Evolutionary conservation across 2,329 filamentous ascomycete species (phyloP), one percentile per base, ranked within the genome.

Genomic region (Clathrospora elynae): DNA sequence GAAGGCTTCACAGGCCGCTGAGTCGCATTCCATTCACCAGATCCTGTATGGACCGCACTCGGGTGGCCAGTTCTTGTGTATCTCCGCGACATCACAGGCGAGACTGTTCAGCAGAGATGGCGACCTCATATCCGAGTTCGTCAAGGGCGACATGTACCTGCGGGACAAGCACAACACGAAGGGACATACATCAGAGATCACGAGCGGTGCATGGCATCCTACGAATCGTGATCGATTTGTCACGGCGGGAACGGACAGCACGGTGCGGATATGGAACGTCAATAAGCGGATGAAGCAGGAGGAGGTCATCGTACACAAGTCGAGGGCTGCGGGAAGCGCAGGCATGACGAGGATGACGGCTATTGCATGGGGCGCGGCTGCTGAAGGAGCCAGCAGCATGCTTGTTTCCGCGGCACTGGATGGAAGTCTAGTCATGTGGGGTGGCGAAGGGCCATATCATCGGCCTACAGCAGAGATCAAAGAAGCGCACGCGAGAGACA

Each of bases 131-230:
- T 86, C 86, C 1, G 90, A 96, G 64, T 97, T 96, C 55, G 86
- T 90, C 57, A 99, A 99, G 73, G 93, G 93, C 31, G 93, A 99
- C 67, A 97, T 97, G 91, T 99, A 99, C 62, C 74, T 99, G 55
- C 82, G 92, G 40, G 93, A 99, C 68, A 95, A 97, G 87, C 83
- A 96, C 71, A 91, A 97, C 67, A 99, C 93, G 4, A 97, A 96
- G 68, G 93, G 93, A 1, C 93, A 99, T 71, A 85, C 96, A 37
- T 91, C 91, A 3, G 93, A 96, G 71, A 82, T 96, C 26, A 90
- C 90, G 3, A 87, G 86, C 14, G 92, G 89, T 14, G 87, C 86
- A 25, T 99, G 93, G 93, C 89, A 92, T 70, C 93, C 93, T 0
- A 85, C 84, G 2, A 85, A 96, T 66, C 85, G 80, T 62, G 90